Evolutionary conservation across 495 filamentous ascomycete species (phyloP).

Genomic region (Annulohypoxylon maeteangense): DNA sequence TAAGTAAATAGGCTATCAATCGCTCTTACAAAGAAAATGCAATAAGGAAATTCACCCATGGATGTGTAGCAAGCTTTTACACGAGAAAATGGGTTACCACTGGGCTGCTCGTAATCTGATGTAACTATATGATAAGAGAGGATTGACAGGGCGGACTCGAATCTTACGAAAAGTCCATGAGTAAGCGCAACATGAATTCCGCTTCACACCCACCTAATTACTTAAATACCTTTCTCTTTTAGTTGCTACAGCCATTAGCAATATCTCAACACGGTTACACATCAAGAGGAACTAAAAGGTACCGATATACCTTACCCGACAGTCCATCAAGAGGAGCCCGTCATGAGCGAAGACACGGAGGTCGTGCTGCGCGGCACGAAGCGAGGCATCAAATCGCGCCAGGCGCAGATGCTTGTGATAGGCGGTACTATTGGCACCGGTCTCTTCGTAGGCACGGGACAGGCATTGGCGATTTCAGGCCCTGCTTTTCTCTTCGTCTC

Average conservation of each 20-base stretch:
- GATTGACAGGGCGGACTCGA: neutral
- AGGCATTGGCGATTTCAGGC: conserved; percentile 46
- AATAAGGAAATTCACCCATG: too few species aligned
- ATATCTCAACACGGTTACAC: neutral
- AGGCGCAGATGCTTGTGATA: conserved; percentile 71
- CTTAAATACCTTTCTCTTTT: neutral
- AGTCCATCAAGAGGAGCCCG: neutral
- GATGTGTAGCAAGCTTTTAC: too few species aligned
- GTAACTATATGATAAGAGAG: conserved; percentile 18
- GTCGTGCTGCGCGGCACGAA: conserved; percentile 22
- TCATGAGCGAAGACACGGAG: conserved; percentile 15
- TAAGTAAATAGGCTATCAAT: too few species aligned
- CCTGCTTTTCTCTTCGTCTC: conserved; percentile 53
- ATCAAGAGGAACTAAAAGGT: conserved; percentile 21
- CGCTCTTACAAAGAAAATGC: too few species aligned
- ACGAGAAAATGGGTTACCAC: neutral
- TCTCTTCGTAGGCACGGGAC: conserved; percentile 53
- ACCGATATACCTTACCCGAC: neutral
- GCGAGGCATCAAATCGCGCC: conserved; percentile 49
- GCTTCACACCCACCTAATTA: neutral
- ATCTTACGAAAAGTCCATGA: conserved; percentile 16
- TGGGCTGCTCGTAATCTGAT: neutral
- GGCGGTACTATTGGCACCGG: conserved; percentile 71
- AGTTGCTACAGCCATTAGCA: neutral
- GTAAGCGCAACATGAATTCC: conserved; percentile 1